Evolutionary conservation across 306 rosid genomes (phyloP), one percentile per base, ranked within the genome.

Genomic region (Acacia crassicarpa): DNA sequence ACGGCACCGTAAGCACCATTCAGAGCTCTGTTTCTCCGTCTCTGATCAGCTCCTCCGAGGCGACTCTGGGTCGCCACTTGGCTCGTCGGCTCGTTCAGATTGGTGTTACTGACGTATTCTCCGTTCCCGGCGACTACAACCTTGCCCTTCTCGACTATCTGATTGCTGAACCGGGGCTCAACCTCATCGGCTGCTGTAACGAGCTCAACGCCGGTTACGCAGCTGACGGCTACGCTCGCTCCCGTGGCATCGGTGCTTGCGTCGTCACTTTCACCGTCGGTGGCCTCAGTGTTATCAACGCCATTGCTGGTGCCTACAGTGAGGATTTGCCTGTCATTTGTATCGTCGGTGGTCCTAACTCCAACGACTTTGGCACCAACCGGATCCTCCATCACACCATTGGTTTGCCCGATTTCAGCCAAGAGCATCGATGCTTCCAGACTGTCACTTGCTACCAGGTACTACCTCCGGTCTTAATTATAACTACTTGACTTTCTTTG

Each of bases 151-250:
- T 90, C 4, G 94, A 90, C 70, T 87, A 90, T 82, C 77, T 90
- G 12, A 88, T 88, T 0, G 92, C 89, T 0, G 92, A 90, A 70
- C 89, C 91, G 0, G 61, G 76, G 12, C 86, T 91, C 4, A 88
- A 46, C 5, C 78, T 83, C 14, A 0, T 89, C 1, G 92, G 94
- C 1, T 91, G 92, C 78, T 91, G 92, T 44, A 91, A 91, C 77
- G 94, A 91, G 78, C 92, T 91, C 49, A 88, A 91, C 61, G 94
- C 92, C 1, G 92, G 94, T 1, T 91, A 91, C 46, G 94, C 94
- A 8, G 94, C 94, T 8, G 92, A 91, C 5, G 94, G 94, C 0
- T 91, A 91, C 33, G 91, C 92, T 3, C 85, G 92, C 0, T 23
- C 83, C 2, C 83, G 87, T 0, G 94, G 94, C 22, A 92, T 91